A percentile compares a stretch with the other conserved stretches of the same genome.
These are phyloP conservation scores for Phytophthora quininea DNA, from an alignment of 352 stramenopile species.

Conservation along the genomic window DNA sequence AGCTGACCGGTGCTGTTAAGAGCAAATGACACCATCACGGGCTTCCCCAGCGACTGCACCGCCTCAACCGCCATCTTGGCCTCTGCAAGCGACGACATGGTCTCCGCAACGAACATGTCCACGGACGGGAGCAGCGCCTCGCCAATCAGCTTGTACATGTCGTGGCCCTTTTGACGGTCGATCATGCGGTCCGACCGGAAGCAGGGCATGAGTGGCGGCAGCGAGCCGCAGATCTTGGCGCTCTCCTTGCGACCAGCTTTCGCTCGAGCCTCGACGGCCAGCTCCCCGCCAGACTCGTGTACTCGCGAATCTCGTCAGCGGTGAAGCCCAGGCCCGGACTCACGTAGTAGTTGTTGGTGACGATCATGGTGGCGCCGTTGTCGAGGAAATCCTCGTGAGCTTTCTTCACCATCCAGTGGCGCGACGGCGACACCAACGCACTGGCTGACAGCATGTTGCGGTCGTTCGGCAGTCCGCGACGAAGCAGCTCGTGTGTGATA, in stretches of 20 bases:
- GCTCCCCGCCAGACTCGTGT: slow-evolving; percentile 64
- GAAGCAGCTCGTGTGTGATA: slow-evolving; percentile 91
- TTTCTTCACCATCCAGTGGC: slow-evolving; percentile 71
- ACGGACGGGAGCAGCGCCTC: slow-evolving; percentile 77
- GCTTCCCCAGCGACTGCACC: slow-evolving; percentile 61
- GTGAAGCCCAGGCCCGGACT: slow-evolving; percentile 88
- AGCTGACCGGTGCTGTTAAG: slow-evolving; percentile 73
- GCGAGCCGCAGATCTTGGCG: slow-evolving; percentile 80
- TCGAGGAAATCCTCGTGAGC: slow-evolving; percentile 80
- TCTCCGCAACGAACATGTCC: slow-evolving; percentile 88
- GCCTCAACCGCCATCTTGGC: slow-evolving; percentile 83
- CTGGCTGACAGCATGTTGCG: slow-evolving; percentile 91
- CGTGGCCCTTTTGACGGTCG: slow-evolving; percentile 64
- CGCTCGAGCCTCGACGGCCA: slow-evolving; percentile 61
- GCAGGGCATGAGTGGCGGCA: slow-evolving; percentile 91
- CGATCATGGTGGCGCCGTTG: slow-evolving; percentile 80
- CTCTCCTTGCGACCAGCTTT: slow-evolving; percentile 29
- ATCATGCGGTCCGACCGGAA: slow-evolving; percentile 90
- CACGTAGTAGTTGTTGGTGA: slow-evolving; percentile 91
- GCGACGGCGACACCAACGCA: slow-evolving; percentile 68
- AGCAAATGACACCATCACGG: slow-evolving; percentile 89
- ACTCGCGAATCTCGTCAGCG: slow-evolving; percentile 70
- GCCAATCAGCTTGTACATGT: slow-evolving; percentile 78
- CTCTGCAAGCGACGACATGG: slow-evolving; percentile 91
- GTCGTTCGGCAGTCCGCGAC: slow-evolving; percentile 84